These are phyloP conservation scores for Annulohypoxylon moriforme DNA, from an alignment of 495 filamentous ascomycete species.

Conservation along the genomic window DNA sequence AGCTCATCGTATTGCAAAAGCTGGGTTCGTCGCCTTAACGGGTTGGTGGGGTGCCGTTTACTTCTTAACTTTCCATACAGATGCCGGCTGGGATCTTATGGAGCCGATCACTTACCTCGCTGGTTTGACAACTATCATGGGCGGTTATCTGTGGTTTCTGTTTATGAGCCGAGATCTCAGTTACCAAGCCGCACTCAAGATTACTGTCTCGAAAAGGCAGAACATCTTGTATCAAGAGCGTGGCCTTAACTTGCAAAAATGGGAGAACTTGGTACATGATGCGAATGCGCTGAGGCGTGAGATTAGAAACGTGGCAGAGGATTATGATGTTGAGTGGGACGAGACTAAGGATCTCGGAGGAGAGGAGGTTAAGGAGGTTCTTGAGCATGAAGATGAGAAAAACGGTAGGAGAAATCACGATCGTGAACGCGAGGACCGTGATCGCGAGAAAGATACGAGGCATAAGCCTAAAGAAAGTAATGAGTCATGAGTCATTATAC, in stretches of 20 bases:
- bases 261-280: constrained; percentile 83
- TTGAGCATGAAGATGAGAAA: constrained; percentile 70
- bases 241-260: constrained; percentile 79
- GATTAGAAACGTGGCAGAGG: constrained; percentile 81
- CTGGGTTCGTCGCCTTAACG: constrained; percentile 75
- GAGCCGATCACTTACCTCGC: constrained; percentile 92
- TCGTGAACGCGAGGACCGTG: constrained; percentile 60
- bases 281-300: constrained; percentile 82
- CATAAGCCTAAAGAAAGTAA: constrained; percentile 54
- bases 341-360: constrained; percentile 81
- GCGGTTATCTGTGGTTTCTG: constrained; percentile 92
- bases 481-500: constrained; percentile 42
- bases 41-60: constrained; percentile 87
- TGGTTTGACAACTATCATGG: constrained; percentile 83
- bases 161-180: constrained; percentile 91
- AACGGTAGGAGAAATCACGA: constrained; percentile 50
- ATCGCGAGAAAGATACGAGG: constrained; percentile 58
- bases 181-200: constrained; percentile 85
- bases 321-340: constrained; percentile 97
- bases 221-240: constrained; percentile 76
- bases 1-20: constrained; percentile 82
- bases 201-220: constrained; percentile 84
- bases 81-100: constrained; percentile 89
- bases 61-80: constrained; percentile 80
- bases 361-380: constrained; percentile 74